Base-by-base conservation (phyloP, 305 asterid genomes). In the Stenogyne calaminthoides region DNA sequence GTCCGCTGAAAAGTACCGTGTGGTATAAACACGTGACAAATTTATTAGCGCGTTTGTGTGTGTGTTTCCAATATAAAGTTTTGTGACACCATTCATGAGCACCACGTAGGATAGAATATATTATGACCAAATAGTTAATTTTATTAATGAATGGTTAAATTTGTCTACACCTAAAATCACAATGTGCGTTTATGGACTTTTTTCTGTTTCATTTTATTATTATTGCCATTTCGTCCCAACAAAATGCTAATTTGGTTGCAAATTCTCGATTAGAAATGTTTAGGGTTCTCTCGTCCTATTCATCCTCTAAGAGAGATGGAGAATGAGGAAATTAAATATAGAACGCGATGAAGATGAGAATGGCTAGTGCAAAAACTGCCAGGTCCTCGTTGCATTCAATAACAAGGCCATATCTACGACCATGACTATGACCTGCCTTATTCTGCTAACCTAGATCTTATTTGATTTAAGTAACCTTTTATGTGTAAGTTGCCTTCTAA, bases 161-260 rank as follows among this genome's bases (percentile, higher is more conserved):
- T 15, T 62, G 49, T 60, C 51, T 9, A 62, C 12, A 15, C 49
- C 67, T 60, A 27, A 32, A 60, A 60, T 11, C 22, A 37, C 9
- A 34, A 9, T 11, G 15, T 36, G 9, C 25, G 16, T 62, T 16
- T 16, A 9, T 62, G 12, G 20, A 9, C 55, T 39, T 18, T n/a
- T 49, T 15, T 0, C 55, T 15, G 1, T 3, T 4, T 56, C 1
- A 20, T 56, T 5, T 55, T 57, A 22, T 11, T 57, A 57, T 20
- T 11, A 57, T 22, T 3, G 37, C 5, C 4, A 57, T 57, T 69
- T 44, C 36, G 40, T 69, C 65, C 52, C 19, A 56, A 51, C 74
- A 36, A 22, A 29, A 19, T 14, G 34, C 58, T 44, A 25, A 46
- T 66, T 59, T 70, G 71, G 91, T n/a, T 67, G 51, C 29, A 15